Conservation (phyloP, 1,139 yeast genomes). For the Scheffersomyces quercinus region DNA sequence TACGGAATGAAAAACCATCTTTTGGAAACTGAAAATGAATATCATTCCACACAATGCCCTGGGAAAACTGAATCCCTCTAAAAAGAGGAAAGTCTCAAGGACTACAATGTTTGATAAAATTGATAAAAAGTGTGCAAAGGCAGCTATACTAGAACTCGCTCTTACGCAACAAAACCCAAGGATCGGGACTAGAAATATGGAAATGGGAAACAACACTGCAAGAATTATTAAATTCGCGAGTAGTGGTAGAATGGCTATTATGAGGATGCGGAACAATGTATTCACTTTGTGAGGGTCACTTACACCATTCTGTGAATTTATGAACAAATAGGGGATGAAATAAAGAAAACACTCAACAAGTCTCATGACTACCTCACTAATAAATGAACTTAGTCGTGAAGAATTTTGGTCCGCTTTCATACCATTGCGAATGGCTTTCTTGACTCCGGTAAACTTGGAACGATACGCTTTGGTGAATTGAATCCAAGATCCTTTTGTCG, state of each 20-base stretch:
- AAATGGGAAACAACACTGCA: slow-evolving; percentile 35
- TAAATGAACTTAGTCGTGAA: slow-evolving; percentile 47
- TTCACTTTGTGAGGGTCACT: slow-evolving; percentile 46
- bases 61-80: slow-evolving; percentile 64
- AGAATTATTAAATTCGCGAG: slow-evolving; percentile 46
- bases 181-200: slow-evolving; percentile 40
- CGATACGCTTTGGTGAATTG: slow-evolving; percentile 53
- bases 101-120: slow-evolving; percentile 53
- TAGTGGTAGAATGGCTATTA: slow-evolving; percentile 57
- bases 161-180: slow-evolving; percentile 36
- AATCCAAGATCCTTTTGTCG: slow-evolving; percentile 61
- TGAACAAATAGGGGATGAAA: slow-evolving; percentile 63
- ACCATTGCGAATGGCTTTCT: slow-evolving; percentile 21
- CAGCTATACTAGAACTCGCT: slow-evolving; percentile 46
- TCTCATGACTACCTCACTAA: slow-evolving; percentile 57
- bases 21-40: slow-evolving; percentile 56
- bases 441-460: slow-evolving; percentile 67
- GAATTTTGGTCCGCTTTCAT: slow-evolving; percentile 30
- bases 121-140: slow-evolving; percentile 51
- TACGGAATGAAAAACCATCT: slow-evolving; percentile 44
- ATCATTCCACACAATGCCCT: slow-evolving; percentile 59
- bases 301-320: slow-evolving; percentile 72
- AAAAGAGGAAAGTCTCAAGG: slow-evolving; percentile 61
- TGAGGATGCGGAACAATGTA: slow-evolving; percentile 50
- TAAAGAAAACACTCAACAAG: slow-evolving; percentile 40